Conservation (phyloP, 2,329 filamentous ascomycete species). For the Chrysoporthe deuterocubensis region DNA sequence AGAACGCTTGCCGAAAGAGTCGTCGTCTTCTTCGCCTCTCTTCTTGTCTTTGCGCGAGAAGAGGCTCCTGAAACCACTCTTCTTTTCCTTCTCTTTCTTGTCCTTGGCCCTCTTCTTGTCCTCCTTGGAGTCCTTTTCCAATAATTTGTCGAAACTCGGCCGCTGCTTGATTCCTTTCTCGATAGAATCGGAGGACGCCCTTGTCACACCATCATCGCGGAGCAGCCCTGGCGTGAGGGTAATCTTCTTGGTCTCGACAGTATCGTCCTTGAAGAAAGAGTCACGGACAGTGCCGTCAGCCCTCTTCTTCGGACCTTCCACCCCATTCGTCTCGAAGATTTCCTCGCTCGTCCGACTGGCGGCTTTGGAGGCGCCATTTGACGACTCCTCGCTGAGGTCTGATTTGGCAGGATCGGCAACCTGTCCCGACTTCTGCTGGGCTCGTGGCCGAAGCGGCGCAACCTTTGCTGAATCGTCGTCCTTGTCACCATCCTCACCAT, state of each 20-base stretch:
- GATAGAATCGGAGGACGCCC: conserved; percentile 58
- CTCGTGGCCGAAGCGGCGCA: conserved; percentile 57
- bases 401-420: conserved; percentile 37
- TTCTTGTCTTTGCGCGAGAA: conserved; percentile 68
- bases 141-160: conserved; percentile 72
- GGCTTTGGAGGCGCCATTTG: conserved; percentile 8
- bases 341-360: conserved; percentile 66
- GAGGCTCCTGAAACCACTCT: conserved; percentile 62
- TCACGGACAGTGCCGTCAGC: conserved; percentile 87
- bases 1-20: conserved; percentile 64
- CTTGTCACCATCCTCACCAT: conserved; percentile 41
- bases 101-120: conserved; percentile 77
- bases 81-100: conserved; percentile 73
- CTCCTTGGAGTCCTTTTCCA: conserved; percentile 70
- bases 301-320: conserved; percentile 63
- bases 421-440: conserved; percentile 45
- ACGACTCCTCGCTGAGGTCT: conserved; percentile 44
- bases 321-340: conserved; percentile 58
- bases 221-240: conserved; percentile 91
- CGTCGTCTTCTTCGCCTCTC: conserved; percentile 61
- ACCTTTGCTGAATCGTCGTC: conserved; percentile 58
- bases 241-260: conserved; percentile 94
- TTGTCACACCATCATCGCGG: conserved; percentile 71
- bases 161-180: conserved; percentile 56
- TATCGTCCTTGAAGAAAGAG: conserved; percentile 97